phyloP scores from a whole-genome alignment of 2,329 filamentous ascomycete species.

The Fusarium pseudocircinatum region DNA sequence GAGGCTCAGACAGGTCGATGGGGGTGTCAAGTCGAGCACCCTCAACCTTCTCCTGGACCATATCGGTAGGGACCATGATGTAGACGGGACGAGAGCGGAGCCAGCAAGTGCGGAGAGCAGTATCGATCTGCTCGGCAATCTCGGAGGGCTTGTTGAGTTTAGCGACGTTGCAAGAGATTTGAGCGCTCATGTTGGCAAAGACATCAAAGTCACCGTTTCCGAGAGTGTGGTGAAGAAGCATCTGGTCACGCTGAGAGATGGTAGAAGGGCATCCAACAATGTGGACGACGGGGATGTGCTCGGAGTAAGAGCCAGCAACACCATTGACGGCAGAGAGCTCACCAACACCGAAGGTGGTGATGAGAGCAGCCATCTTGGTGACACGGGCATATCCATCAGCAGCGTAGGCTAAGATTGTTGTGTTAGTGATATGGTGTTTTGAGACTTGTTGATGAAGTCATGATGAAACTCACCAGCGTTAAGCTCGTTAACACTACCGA shows the following conservation, averaged over 20 bases:
- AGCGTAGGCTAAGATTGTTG: slow-evolving; percentile 67
- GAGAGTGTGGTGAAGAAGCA: slow-evolving; percentile 73
- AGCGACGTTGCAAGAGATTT: slow-evolving; percentile 76
- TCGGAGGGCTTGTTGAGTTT: slow-evolving; percentile 76
- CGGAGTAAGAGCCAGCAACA: slow-evolving; percentile 77
- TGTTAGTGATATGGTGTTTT: slow-evolving; percentile 21
- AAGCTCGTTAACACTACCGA: slow-evolving; percentile 76
- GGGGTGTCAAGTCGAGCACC: slow-evolving; percentile 75
- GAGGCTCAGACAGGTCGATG: slow-evolving; percentile 71
- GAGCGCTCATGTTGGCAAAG: slow-evolving; percentile 79
- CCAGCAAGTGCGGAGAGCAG: slow-evolving; percentile 79
- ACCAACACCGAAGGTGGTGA: slow-evolving; percentile 82
- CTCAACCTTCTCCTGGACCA: slow-evolving; percentile 80
- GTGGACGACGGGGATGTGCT: slow-evolving; percentile 77
- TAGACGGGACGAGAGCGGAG: slow-evolving; percentile 82
- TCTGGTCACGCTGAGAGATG: slow-evolving; percentile 57
- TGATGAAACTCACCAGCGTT: slow-evolving; percentile 67
- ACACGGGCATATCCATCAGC: slow-evolving; percentile 83
- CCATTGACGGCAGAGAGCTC: slow-evolving; percentile 80
- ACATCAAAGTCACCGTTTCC: slow-evolving; percentile 84
- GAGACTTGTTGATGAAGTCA: slow-evolving; percentile 6
- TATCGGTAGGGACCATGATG: slow-evolving; percentile 83
- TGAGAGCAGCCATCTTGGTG: slow-evolving; percentile 73
- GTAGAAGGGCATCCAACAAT: slow-evolving; percentile 67
- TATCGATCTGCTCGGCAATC: slow-evolving; percentile 79